phyloP scores from a whole-genome alignment of 2,329 filamentous ascomycete genomes.

The Rhynchosporium graminicola region DNA sequence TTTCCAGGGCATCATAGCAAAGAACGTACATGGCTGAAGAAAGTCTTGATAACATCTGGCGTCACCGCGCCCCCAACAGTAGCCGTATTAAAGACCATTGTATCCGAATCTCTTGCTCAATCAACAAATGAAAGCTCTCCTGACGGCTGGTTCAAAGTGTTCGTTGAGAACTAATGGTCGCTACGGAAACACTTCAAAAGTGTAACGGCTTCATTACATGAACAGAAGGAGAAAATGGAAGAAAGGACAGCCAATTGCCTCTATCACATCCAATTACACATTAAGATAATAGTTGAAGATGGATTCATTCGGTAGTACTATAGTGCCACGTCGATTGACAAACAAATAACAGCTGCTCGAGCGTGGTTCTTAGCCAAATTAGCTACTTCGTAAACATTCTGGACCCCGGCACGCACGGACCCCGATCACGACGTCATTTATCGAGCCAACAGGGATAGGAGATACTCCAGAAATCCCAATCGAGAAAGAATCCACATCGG shows the following conservation, averaged over 20 bases:
- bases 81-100: constrained; percentile 67
- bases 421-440: constrained; percentile 9
- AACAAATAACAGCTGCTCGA: background rate
- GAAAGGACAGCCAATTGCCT: background rate
- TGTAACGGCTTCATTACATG: background rate
- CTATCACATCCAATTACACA: constrained; percentile 15
- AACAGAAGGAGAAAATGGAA: background rate
- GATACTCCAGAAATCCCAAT: too few species aligned
- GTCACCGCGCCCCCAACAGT: constrained; percentile 82
- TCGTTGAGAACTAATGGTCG: background rate
- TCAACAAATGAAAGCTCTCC: constrained; percentile 1
- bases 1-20: background rate
- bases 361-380: constrained; percentile 8
- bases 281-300: constrained; percentile 10
- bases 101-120: constrained; percentile 11
- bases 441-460: background rate
- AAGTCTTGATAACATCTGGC: constrained; percentile 83
- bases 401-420: background rate
- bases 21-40: constrained; percentile 75
- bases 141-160: background rate
- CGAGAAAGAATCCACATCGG: constrained; percentile 3
- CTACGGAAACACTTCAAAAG: background rate
- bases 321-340: background rate
- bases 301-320: background rate
- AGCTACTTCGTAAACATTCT: background rate